phyloP scores from a whole-genome alignment of 495 filamentous ascomycete species.

The Penicillium taxi region DNA sequence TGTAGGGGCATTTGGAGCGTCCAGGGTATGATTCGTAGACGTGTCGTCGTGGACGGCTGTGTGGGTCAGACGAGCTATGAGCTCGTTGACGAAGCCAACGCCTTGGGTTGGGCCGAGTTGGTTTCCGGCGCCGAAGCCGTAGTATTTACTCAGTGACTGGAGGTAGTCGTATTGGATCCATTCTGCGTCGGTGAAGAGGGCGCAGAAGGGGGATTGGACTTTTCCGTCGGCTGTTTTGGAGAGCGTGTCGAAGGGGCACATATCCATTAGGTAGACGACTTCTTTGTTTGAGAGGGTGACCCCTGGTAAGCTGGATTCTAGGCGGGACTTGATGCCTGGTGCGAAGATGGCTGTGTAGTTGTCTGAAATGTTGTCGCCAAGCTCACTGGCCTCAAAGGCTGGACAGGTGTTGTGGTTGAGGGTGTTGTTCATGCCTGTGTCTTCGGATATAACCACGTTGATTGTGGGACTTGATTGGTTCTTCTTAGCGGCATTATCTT shows the following conservation, averaged over 20 bases:
- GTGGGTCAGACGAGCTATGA: constrained; percentile 68
- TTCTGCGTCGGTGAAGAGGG: constrained; percentile 58
- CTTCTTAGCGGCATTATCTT: constrained; percentile 29
- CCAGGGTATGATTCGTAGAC: constrained; percentile 64
- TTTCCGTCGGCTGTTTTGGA: constrained; percentile 33
- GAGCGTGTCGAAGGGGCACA: constrained; percentile 76
- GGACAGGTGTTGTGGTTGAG: constrained; percentile 64
- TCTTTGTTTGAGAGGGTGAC: constrained; percentile 51
- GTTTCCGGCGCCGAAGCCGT: constrained; percentile 68
- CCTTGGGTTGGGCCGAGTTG: constrained; percentile 72
- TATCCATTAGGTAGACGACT: constrained; percentile 66
- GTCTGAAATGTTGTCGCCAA: constrained; percentile 42
- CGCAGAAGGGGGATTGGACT: constrained; percentile 56
- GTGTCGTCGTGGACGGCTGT: constrained; percentile 61
- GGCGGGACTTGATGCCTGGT: constrained; percentile 50
- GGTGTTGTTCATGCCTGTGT: constrained; percentile 60
- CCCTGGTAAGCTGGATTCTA: constrained; percentile 55
- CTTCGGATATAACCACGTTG: constrained; percentile 59
- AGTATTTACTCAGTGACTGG: constrained; percentile 70
- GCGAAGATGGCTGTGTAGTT: constrained; percentile 51
- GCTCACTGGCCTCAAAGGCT: constrained; percentile 44
- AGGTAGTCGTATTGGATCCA: constrained; percentile 72
- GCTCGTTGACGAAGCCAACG: constrained; percentile 75
- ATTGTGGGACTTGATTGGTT: constrained; percentile 41
- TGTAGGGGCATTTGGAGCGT: constrained; percentile 42